A percentile compares a stretch with the other conserved stretches of the same genome.
Evolutionary conservation across 2,329 filamentous ascomycete species (phyloP).

Genomic region (Capronia coronata): DNA sequence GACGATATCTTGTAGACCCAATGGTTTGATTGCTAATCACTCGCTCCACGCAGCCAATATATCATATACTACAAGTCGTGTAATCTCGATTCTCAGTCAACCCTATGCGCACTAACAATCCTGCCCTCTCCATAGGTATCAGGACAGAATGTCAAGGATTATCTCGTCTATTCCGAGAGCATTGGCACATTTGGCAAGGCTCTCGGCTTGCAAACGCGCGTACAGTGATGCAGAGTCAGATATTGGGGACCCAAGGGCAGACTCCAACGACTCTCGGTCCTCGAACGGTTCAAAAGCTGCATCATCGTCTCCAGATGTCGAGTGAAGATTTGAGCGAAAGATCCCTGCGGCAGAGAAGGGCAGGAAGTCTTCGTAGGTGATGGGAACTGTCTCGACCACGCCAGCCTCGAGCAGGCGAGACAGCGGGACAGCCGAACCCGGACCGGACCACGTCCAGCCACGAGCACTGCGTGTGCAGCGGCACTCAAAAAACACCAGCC

Average conservation of each 20-base stretch:
- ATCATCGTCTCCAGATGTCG: background rate
- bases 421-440: slow-evolving; percentile 16
- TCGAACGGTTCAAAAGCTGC: background rate
- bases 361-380: slow-evolving; percentile 52
- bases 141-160: background rate
- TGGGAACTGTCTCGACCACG: slow-evolving; percentile 36
- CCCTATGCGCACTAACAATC: too few relatives aligned
- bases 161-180: background rate
- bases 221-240: background rate
- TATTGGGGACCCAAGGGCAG: background rate
- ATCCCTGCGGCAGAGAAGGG: slow-evolving; percentile 50
- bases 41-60: background rate
- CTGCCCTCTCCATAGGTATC: background rate
- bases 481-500: slow-evolving; percentile 41
- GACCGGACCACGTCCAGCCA: background rate
- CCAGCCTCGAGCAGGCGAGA: slow-evolving; percentile 34
- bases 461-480: slow-evolving; percentile 19
- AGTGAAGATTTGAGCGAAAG: slow-evolving; percentile 42
- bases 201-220: background rate
- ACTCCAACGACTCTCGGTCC: background rate
- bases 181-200: background rate
- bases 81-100: too few relatives aligned
- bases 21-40: background rate
- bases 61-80: too few relatives aligned
- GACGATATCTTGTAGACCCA: background rate